A percentile compares a stretch with the other conserved stretches of the same genome.
Conservation (phyloP, 345 rosid genomes). For the Viola odorata region DNA sequence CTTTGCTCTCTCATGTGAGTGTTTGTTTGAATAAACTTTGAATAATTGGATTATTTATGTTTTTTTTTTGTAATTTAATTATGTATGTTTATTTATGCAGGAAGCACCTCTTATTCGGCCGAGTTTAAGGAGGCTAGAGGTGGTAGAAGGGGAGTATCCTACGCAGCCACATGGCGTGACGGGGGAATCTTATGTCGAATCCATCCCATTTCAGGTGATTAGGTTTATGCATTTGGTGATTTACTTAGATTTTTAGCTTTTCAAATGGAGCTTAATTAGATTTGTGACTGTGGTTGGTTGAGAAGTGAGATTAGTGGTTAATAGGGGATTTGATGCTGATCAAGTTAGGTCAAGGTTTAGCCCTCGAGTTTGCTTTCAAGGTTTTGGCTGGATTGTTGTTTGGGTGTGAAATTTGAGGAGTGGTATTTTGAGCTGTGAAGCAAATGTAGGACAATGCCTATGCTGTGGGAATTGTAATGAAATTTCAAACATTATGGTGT, state of each 20-base stretch:
- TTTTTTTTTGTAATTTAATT: neutral
- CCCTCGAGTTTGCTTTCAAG: too few species aligned
- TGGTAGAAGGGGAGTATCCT: conserved; percentile 22
- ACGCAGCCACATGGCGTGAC: conserved; percentile 56
- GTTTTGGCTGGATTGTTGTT: too few species aligned
- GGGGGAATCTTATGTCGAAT: conserved; percentile 49
- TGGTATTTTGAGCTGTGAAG: too few species aligned
- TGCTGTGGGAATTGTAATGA: too few species aligned
- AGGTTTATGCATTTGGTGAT: neutral
- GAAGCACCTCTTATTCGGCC: conserved; percentile 50
- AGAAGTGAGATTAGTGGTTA: neutral
- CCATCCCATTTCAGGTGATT: conserved; percentile 74
- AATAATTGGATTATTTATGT: neutral
- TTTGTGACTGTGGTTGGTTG: neutral
- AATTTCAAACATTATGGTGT: too few species aligned
- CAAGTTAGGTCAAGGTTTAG: neutral
- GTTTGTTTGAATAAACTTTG: neutral
- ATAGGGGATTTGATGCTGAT: neutral
- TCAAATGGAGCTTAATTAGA: neutral
- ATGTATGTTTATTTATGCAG: conserved; percentile 28
- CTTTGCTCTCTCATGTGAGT: conserved; percentile 44
- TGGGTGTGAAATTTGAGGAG: too few species aligned
- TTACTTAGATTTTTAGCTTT: neutral
- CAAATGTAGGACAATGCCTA: too few species aligned
- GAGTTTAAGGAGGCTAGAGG: conserved; percentile 48